These are phyloP conservation scores for Cylindricascospora bacillispora DNA, from an alignment of 1,139 yeast genomes.

Conservation along the genomic window DNA sequence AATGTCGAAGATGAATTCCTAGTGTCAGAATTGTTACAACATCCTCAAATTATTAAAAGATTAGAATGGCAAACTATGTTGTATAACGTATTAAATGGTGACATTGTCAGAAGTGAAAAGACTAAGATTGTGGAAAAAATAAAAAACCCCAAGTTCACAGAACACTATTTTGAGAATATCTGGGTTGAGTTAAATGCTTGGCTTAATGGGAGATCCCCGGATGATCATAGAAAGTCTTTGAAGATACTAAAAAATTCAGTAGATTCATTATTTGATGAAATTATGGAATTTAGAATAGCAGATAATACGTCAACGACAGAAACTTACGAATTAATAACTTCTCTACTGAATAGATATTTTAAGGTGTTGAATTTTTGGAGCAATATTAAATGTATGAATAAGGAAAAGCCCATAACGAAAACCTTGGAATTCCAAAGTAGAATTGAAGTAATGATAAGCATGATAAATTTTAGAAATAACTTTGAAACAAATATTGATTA, in stretches of 20 bases:
- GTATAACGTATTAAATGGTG: constrained; percentile 83
- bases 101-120: constrained; percentile 83
- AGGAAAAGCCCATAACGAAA: constrained; percentile 63
- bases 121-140: constrained; percentile 49
- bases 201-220: constrained; percentile 66
- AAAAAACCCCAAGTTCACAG: constrained; percentile 31
- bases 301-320: constrained; percentile 11
- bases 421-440: constrained; percentile 52
- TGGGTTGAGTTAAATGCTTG: constrained; percentile 70
- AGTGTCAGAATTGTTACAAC: constrained; percentile 26
- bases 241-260: constrained; percentile 60
- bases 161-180: constrained; percentile 59
- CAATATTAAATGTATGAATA: constrained; percentile 62
- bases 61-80: constrained; percentile 96
- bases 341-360: constrained; percentile 48
- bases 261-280: constrained; percentile 61
- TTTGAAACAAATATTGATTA: constrained; percentile 45
- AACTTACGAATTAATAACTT: constrained; percentile 11
- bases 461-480: constrained; percentile 68
- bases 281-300: constrained; percentile 31
- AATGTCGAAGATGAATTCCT: no score
- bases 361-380: constrained; percentile 71
- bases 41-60: constrained; percentile 63
- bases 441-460: constrained; percentile 69
- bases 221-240: constrained; percentile 66